Conservation (phyloP, 208 protist genomes). For the Phytomonas serpens region DNA sequence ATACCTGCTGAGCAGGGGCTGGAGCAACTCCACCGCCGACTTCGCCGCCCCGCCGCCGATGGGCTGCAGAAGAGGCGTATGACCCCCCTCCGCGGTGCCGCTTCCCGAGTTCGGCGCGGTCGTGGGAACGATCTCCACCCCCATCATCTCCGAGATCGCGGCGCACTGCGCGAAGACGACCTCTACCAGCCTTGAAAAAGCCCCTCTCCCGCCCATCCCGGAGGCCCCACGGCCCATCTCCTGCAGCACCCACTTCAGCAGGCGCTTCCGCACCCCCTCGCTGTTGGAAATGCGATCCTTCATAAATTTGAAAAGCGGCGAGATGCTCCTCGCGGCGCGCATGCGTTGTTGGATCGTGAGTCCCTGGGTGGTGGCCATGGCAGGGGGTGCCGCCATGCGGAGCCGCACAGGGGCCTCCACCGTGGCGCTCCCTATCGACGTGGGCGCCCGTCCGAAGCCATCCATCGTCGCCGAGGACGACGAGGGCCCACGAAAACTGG, state of each 20-base stretch:
- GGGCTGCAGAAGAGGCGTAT: constrained; percentile 8
- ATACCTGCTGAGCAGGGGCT: constrained; percentile 37
- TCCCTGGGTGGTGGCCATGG: constrained; percentile 20
- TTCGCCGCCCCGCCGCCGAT: constrained; percentile 15
- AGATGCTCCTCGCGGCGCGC: constrained; percentile 48
- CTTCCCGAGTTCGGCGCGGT: constrained; percentile 9
- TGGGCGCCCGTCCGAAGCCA: neutral
- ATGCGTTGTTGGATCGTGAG: constrained; percentile 49
- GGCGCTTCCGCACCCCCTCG: constrained; percentile 49
- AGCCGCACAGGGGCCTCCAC: constrained; percentile 17
- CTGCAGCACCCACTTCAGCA: constrained; percentile 61
- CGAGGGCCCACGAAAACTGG: neutral
- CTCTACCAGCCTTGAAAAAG: constrained; percentile 23
- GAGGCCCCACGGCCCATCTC: constrained; percentile 24
- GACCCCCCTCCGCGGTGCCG: neutral
- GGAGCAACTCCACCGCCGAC: constrained; percentile 24
- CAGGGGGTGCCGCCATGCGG: constrained; percentile 46
- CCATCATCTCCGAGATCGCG: constrained; percentile 51
- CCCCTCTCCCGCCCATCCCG: neutral
- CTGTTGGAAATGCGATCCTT: constrained; percentile 21
- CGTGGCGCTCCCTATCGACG: neutral
- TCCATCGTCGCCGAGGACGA: neutral
- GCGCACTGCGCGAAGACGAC: constrained; percentile 69
- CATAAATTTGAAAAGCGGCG: constrained; percentile 56
- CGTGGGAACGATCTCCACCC: constrained; percentile 26